phyloP scores from a whole-genome alignment of 805 yeast species.

The Lachancea fermentati region DNA sequence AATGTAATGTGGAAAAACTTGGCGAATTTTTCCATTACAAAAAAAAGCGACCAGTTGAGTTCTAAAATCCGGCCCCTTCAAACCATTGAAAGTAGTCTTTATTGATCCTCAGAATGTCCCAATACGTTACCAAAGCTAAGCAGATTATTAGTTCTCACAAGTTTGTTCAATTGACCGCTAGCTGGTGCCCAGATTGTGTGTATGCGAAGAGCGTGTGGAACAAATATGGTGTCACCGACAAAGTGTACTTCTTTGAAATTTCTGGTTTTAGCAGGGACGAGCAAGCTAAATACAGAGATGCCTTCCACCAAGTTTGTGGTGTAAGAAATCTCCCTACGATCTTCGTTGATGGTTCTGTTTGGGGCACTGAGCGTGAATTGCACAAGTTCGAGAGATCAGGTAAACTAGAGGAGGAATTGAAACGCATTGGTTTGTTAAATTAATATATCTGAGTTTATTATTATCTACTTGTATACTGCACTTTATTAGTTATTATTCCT shows the following conservation, averaged over 20 bases:
- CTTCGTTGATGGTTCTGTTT: constrained; percentile 28
- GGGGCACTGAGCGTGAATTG: constrained; percentile 32
- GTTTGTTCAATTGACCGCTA: constrained; percentile 56
- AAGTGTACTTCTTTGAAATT: constrained; percentile 50
- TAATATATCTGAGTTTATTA: not conserved
- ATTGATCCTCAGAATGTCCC: constrained; percentile 10
- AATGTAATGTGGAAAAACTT: too few relatives aligned
- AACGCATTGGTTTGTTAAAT: constrained; percentile 23
- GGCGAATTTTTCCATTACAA: too few relatives aligned
- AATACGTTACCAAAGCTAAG: constrained; percentile 38
- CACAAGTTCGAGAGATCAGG: constrained; percentile 26
- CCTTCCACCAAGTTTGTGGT: constrained; percentile 29
- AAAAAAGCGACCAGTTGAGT: too few relatives aligned
- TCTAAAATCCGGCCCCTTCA: not conserved
- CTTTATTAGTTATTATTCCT: too few relatives aligned
- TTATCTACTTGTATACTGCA: not conserved
- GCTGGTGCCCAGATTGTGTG: constrained; percentile 78
- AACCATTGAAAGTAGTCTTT: not conserved
- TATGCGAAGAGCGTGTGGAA: constrained; percentile 54
- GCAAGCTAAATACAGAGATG: constrained; percentile 29
- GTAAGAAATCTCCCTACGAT: constrained; percentile 32
- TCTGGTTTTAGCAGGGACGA: constrained; percentile 22
- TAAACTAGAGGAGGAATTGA: constrained; percentile 22
- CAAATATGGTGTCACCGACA: constrained; percentile 44
- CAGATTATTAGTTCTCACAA: constrained; percentile 41